phyloP scores from a whole-genome alignment of 805 yeast genomes.

The Ogataea haglerorum region DNA sequence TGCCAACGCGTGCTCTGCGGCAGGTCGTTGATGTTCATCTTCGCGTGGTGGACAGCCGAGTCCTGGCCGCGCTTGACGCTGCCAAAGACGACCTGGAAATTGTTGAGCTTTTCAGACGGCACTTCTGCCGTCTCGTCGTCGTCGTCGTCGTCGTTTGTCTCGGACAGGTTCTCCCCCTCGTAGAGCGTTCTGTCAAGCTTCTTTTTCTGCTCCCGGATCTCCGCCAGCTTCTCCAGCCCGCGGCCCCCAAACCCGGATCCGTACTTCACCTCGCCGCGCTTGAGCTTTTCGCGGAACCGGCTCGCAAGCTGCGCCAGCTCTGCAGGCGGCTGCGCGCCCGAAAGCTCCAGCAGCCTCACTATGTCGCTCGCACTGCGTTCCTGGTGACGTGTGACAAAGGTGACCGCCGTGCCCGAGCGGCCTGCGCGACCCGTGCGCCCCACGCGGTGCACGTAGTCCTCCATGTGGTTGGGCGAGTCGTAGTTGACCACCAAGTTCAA shows the following conservation, averaged over 20 bases:
- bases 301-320: conserved; percentile 49
- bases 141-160: conserved; percentile 21
- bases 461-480: conserved; percentile 83
- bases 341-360: conserved; percentile 60
- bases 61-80: conserved; percentile 43
- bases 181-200: conserved; percentile 48
- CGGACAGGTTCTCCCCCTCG: conserved; percentile 32
- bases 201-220: conserved; percentile 49
- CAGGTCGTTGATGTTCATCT: conserved; percentile 75
- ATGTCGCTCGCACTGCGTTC: conserved; percentile 65
- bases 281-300: conserved; percentile 56
- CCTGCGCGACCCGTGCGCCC: conserved; percentile 97
- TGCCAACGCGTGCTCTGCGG: conserved; percentile 81
- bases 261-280: conserved; percentile 58
- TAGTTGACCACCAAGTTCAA: conserved; percentile 77
- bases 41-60: conserved; percentile 54
- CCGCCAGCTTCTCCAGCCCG: conserved; percentile 78
- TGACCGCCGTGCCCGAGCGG: conserved; percentile 62
- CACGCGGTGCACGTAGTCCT: conserved; percentile 93
- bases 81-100: conserved; percentile 46
- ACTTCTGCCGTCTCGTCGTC: conserved; percentile 13
- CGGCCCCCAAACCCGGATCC: conserved; percentile 90
- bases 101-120: conserved; percentile 30
- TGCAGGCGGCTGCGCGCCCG: conserved; percentile 52
- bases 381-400: conserved; percentile 63